Evolutionary conservation across 129 eudicot genomes (phyloP), one percentile per base, ranked within the genome.

Genomic region (Silybum marianum): DNA sequence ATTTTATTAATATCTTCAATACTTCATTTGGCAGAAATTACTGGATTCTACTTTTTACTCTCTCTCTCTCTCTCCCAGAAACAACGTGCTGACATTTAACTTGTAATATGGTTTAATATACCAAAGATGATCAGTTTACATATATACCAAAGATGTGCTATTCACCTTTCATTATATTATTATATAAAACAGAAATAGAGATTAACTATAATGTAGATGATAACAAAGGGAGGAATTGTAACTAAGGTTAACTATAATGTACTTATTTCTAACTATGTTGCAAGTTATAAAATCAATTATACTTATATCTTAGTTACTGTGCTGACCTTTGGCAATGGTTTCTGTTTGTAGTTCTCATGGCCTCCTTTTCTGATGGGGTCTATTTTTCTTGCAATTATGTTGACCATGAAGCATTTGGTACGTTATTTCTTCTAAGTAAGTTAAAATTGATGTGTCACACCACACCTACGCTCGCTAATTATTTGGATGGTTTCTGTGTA

Each of bases 331-430:
- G 46, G 39, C 67, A 25, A 40, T 80, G 74, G 44, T 83, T 78
- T 54, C 28, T 72, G 40, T 68, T 86, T 91, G 89, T 79, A 96
- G 99, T 96, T 96, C 85, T 87, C 86, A 74, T 96, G 99, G 99
- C 99, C 89, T 62, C 99, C 99, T 77, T 96, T 96, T 42, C 69
- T 96, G 78, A 85, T 96, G 99, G 99, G 99, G 65, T 91, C 92
- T 36, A 67, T 82, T 48, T 87, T 90, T 74, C 91, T 96, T 48
- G 99, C 97, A 28, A 86, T 96, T 70, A 84, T 96, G 77, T 78
- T 93, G 87, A 80, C 71, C 84, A 96, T 96, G 99, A 96, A 96
- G 86, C 97, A 96, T 51, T 71, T 96, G 99, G 99, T 96, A 90
- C 12, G 6, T 7, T 76, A 69, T 60, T 51, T 72, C 48, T 67